Base-by-base conservation (phyloP, 768 basidiomycete species). In the Amanita fuliginea region DNA sequence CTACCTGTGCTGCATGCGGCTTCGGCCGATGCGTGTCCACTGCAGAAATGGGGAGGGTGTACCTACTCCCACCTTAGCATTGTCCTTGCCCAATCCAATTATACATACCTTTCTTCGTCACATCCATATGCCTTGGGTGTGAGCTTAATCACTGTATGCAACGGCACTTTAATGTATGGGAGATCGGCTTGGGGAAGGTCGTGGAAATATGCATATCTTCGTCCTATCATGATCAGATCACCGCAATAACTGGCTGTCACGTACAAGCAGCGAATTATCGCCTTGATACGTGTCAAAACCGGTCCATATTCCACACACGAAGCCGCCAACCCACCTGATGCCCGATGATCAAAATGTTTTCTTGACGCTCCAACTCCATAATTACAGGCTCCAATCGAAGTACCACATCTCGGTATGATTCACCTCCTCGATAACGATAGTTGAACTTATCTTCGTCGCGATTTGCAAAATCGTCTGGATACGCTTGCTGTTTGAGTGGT, bases 361-460 rank as follows among this genome's bases (percentile, higher is more conserved):
- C 88, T 64, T 98, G 96, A 48, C 96, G 74, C 65, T 99, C 96
- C 19, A 99, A 75, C 64, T 99, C 96, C 91, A 99, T 97, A 57
- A 99, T 99, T 46, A 98, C 87, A 19, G 96, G 96, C 62, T 99
- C 96, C 22, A 99, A 71, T 34, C 95, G 80, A 3, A 90, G 79
- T 10, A 96, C 92, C 8, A 99, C 95, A 60, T 99, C 96, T 33
- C 96, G 82, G 64, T 99, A 99, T 1, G 92, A 96, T 68, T 99
- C 96, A 48, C 96, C 96, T 58, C 83, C 93, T 57, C 96, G 77
- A 64, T 97, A 98, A 24, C 96, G 81, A 65, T 99, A 99, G 66
- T 98, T 98, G 67, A 96, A 99, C 67, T 99, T 99, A 73, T 99
- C 96, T 51, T 97, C 92, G 58, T 99, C 96, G 21, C 96, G 82